Percentiles rank a stretch among this genome's conserved stretches.
Conservation (phyloP, 2,329 filamentous ascomycete species). For the Alternaria infectoria region DNA sequence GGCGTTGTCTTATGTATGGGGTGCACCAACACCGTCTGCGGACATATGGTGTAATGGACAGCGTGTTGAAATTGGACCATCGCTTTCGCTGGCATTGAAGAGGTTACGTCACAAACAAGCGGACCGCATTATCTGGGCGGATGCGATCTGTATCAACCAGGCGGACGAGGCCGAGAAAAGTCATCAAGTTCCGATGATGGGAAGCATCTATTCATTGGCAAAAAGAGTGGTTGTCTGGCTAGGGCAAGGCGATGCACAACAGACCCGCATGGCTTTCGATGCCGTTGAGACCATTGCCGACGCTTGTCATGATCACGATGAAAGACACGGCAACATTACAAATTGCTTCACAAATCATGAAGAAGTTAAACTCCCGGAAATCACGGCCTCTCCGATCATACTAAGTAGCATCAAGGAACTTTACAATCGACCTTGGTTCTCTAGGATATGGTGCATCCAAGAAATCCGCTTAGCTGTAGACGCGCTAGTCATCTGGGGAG, state of each 20-base stretch:
- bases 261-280: neutral
- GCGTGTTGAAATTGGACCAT: neutral
- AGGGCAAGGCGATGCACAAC: neutral
- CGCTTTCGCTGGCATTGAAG: constrained; percentile 3
- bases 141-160: constrained; percentile 24
- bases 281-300: neutral
- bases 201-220: constrained; percentile 14
- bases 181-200: constrained; percentile 20
- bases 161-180: constrained; percentile 8
- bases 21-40: neutral
- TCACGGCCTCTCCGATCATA: too few species aligned
- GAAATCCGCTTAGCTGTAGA: too few species aligned
- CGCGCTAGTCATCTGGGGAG: too few species aligned
- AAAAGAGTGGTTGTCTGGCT: constrained; percentile 21
- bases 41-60: neutral
- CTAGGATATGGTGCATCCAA: too few species aligned
- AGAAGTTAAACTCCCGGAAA: too few species aligned
- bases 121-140: constrained; percentile 16
- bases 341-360: too few species aligned
- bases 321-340: too few species aligned
- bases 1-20: constrained; percentile 17
- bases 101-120: neutral
- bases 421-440: too few species aligned
- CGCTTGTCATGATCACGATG: neutral
- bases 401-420: too few species aligned